Conservation (phyloP, 1,284 basidiomycete genomes). For the Irpex sp. region DNA sequence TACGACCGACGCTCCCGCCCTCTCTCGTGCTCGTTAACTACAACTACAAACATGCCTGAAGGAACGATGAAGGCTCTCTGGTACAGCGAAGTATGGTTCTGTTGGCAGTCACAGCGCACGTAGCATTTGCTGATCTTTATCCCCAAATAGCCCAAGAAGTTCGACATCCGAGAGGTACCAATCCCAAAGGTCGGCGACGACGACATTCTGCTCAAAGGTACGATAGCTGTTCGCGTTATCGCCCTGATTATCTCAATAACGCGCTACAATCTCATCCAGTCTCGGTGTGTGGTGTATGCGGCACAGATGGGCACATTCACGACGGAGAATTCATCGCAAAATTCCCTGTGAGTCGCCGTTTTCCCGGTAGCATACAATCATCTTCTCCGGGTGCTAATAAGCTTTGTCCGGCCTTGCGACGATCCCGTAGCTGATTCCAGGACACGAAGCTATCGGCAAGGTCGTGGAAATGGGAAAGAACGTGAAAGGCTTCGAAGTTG, state of each 20-base stretch:
- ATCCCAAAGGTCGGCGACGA: conserved; percentile 44
- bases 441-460: conserved; percentile 53
- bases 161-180: conserved; percentile 30
- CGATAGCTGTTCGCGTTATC: background rate
- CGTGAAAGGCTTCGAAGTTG: conserved; percentile 45
- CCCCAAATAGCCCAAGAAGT: conserved; percentile 25
- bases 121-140: no score
- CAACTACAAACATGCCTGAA: conserved; percentile 30
- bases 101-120: no score
- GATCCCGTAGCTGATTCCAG: conserved; percentile 41
- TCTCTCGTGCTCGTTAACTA: conserved; percentile 9
- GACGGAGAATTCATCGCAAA: conserved; percentile 56
- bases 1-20: conserved; percentile 2
- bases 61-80: conserved; percentile 39
- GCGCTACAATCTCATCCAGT: conserved; percentile 14
- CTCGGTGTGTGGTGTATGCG: conserved; percentile 34
- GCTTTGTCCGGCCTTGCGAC: background rate
- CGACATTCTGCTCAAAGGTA: conserved; percentile 52
- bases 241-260: background rate
- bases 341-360: conserved; percentile 35
- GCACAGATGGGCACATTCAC: conserved; percentile 56
- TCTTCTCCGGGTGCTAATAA: background rate
- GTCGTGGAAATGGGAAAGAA: conserved; percentile 48
- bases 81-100: conserved; percentile 31
- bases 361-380: background rate